Percentiles rank a stretch among this genome's conserved stretches.
These are phyloP conservation scores for Amyloporia xantha DNA, from an alignment of 768 basidiomycete genomes.

Conservation along the genomic window DNA sequence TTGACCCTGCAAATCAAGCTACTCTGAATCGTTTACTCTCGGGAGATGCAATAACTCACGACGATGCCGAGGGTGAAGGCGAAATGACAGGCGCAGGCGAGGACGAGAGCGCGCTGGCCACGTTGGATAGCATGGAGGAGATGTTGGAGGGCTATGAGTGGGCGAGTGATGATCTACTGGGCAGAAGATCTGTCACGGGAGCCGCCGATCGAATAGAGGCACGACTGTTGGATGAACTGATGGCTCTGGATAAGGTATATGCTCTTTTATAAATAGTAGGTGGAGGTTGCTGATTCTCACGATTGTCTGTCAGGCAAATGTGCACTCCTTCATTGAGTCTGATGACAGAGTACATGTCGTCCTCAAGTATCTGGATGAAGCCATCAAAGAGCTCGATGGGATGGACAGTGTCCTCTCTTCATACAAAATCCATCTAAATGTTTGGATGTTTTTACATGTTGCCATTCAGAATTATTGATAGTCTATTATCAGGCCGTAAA, in stretches of 20 bases:
- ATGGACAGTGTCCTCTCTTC: slow-evolving; percentile 87
- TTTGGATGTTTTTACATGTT: slow-evolving; percentile 30
- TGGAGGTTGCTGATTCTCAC: not conserved
- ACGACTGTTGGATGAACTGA: slow-evolving; percentile 79
- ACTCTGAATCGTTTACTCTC: slow-evolving; percentile 64
- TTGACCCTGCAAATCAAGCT: slow-evolving; percentile 73
- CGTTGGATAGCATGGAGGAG: slow-evolving; percentile 90
- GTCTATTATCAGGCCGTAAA: slow-evolving; percentile 62
- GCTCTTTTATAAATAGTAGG: not conserved
- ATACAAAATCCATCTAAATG: slow-evolving; percentile 96
- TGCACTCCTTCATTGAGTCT: slow-evolving; percentile 94
- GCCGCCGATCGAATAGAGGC: slow-evolving; percentile 92
- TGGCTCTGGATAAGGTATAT: slow-evolving; percentile 85
- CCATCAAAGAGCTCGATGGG: slow-evolving; percentile 79
- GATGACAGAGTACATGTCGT: slow-evolving; percentile 88
- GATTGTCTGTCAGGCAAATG: slow-evolving; percentile 66
- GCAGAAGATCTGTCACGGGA: slow-evolving; percentile 55
- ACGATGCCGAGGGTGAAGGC: slow-evolving; percentile 39
- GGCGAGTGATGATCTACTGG: slow-evolving; percentile 76
- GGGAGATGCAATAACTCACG: slow-evolving; percentile 27
- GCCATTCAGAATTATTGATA: slow-evolving; percentile 10
- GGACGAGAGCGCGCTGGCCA: slow-evolving; percentile 73
- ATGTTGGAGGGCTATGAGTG: slow-evolving; percentile 99
- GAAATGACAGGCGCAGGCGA: slow-evolving; percentile 29
- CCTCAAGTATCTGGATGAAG: slow-evolving; percentile 84